Evolutionary conservation across 352 stramenopile genomes (phyloP), one percentile per base, ranked within the genome.

Genomic region (Globisporangium acanthophoron): DNA sequence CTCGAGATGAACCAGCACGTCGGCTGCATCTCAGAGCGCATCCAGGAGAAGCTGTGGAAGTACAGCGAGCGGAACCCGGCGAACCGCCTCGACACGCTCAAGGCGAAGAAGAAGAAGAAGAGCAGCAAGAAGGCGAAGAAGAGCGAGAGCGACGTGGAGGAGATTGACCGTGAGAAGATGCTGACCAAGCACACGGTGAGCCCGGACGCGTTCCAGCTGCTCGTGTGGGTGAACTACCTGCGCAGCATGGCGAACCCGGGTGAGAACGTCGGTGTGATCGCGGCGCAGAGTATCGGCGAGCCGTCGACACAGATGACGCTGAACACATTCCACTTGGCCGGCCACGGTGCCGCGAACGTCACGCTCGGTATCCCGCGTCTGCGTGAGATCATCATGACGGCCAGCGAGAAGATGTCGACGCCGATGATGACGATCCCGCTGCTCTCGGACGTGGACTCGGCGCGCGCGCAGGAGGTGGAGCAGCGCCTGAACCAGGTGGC

Each of bases 231-330:
- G 20, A 99, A 99, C 75, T 99, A 99, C 74, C 85, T 97, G 70
- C 84, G 91, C 49, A 97, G 96, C 59, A 88, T 99, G 71, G 95
- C 84, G 40, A 87, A 91, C 61, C 97, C 98, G 29, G 98, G 98
- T 48, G 97, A 99, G 73, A 96, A 97, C 44, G 98, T 99, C 6
- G 98, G 98, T 58, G 92, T 96, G 37, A 95, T 99, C 57, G 97
- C 97, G 53, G 98, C 97, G 33, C 97, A 99, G 80, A 98, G 89
- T 64, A 95, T 99, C 67, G 97, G 98, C 44, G 98, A 99, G 71
- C 98, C 98, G n/a, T 99, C 97, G 35, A 99, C 98, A 7, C 98
- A 99, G 76, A 99, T 99, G 98, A 99, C 98, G 55, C 85, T 99
- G 11, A 99, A 99, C 81, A 99, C 98, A 37, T 99, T 99, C 80